These are phyloP conservation scores for Fragaria ananassa DNA, from an alignment of 306 rosid species.

Conservation along the genomic window DNA sequence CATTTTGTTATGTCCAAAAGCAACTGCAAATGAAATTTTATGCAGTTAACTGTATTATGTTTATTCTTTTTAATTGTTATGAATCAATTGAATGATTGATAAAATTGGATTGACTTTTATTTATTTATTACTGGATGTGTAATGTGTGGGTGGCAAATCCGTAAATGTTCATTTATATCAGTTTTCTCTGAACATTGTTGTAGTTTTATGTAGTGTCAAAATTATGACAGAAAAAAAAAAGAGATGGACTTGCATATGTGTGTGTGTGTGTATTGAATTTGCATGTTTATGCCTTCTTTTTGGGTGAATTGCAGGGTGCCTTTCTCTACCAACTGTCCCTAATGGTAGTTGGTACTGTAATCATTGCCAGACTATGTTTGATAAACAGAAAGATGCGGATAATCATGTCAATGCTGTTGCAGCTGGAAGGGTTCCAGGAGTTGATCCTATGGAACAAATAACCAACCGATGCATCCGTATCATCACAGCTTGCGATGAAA, in stretches of 20 bases:
- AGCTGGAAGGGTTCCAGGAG: slow-evolving; percentile 66
- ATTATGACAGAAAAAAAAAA: neutral
- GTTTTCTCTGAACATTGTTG: neutral
- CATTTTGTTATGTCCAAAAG: neutral
- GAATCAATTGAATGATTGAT: neutral
- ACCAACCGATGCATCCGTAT: slow-evolving; percentile 77
- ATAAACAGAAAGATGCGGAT: slow-evolving; percentile 56
- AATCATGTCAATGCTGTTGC: slow-evolving; percentile 64
- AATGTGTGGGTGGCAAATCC: neutral
- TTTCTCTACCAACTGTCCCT: slow-evolving; percentile 58
- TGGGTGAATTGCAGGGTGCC: slow-evolving; percentile 60
- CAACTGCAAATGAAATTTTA: neutral
- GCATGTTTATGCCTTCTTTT: neutral
- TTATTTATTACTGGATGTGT: neutral
- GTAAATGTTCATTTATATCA: neutral
- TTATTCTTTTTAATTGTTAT: neutral
- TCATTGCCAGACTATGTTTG: slow-evolving; percentile 63
- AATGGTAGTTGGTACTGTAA: slow-evolving; percentile 86
- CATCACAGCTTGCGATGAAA: slow-evolving; percentile 57
- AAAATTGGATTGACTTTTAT: neutral
- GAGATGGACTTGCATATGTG: neutral
- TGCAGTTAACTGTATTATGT: neutral
- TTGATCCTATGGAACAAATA: slow-evolving; percentile 70
- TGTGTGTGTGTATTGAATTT: neutral
- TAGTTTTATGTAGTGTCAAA: neutral